Conservation (phyloP, 306 rosid species). For the Herpetospermum pedunculosum region DNA sequence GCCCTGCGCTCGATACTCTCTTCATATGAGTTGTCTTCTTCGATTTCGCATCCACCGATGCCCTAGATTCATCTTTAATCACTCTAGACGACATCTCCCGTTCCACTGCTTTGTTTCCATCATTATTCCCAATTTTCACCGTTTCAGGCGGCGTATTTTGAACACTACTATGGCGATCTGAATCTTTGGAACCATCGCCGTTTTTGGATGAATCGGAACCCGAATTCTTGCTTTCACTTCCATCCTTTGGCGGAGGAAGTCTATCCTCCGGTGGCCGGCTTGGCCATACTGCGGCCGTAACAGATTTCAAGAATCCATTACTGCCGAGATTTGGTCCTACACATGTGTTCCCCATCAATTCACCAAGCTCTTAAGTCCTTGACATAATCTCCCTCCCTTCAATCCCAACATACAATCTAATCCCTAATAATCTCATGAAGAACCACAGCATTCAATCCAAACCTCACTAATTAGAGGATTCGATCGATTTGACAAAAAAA, state of each 20-base stretch:
- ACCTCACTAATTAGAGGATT: slow-evolving; percentile 5
- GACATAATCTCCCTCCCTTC: slow-evolving; percentile 17
- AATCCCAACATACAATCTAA: slow-evolving; percentile 18
- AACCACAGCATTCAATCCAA: not conserved
- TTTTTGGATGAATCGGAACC: slow-evolving; percentile 16
- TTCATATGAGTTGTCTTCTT: slow-evolving; percentile 51
- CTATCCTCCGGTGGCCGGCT: slow-evolving; percentile 50
- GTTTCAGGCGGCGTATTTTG: slow-evolving; percentile 58
- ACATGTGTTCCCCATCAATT: slow-evolving; percentile 87
- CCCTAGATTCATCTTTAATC: slow-evolving; percentile 3
- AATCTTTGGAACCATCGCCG: not conserved
- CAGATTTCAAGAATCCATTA: slow-evolving; percentile 56
- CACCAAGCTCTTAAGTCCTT: slow-evolving; percentile 14
- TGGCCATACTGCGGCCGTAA: slow-evolving; percentile 56
- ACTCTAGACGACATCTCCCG: slow-evolving; percentile 13
- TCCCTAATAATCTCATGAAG: slow-evolving; percentile 25
- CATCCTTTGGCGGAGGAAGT: slow-evolving; percentile 44
- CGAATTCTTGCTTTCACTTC: slow-evolving; percentile 14
- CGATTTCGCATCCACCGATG: slow-evolving; percentile 23
- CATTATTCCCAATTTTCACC: slow-evolving; percentile 28
- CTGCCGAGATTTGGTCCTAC: slow-evolving; percentile 62
- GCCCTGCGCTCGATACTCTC: slow-evolving; percentile 52
- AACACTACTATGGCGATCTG: slow-evolving; percentile 18
- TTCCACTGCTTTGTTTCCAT: slow-evolving; percentile 19
- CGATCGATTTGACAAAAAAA: not conserved